Percentiles rank a stretch among this genome's conserved stretches.
These are phyloP conservation scores for Cyclotella distinguenda DNA, from an alignment of 108 stramenopile species.

Conservation along the genomic window DNA sequence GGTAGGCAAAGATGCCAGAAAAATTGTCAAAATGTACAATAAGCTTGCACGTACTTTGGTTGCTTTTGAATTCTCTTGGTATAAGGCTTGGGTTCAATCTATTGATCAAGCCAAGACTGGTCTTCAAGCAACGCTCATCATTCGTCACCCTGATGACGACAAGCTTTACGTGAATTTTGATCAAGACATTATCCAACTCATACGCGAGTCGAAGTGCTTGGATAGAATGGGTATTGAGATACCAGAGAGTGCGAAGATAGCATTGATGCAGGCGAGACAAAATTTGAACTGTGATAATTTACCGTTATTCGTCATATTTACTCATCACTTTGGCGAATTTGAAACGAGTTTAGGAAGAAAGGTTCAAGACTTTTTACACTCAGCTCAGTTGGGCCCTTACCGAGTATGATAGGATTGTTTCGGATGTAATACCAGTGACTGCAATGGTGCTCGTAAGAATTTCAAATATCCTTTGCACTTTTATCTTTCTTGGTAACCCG, in stretches of 20 bases:
- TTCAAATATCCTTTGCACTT: neutral
- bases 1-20: constrained; percentile 83
- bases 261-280: constrained; percentile 66
- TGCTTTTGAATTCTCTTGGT: constrained; percentile 91
- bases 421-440: constrained; percentile 86
- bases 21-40: constrained; percentile 93
- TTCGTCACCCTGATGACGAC: constrained; percentile 86
- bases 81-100: constrained; percentile 89
- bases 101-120: constrained; percentile 91
- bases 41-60: constrained; percentile 89
- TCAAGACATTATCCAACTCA: constrained; percentile 88
- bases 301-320: neutral
- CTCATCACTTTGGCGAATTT: constrained; percentile 3
- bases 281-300: too few species aligned
- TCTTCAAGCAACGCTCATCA: constrained; percentile 90
- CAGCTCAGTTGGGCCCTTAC: constrained; percentile 84
- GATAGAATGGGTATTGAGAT: constrained; percentile 91
- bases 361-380: constrained; percentile 88
- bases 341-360: constrained; percentile 55
- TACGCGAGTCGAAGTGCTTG: constrained; percentile 88
- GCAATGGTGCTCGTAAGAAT: constrained; percentile 61
- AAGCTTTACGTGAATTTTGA: constrained; percentile 93
- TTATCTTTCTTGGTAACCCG: neutral
- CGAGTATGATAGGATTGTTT: constrained; percentile 85
- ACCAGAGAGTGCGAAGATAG: constrained; percentile 87